Percentiles rank a stretch among this genome's conserved stretches.
Evolutionary conservation across 2,329 filamentous ascomycete genomes (phyloP).

Genomic region (Fusarium guadeloupense): DNA sequence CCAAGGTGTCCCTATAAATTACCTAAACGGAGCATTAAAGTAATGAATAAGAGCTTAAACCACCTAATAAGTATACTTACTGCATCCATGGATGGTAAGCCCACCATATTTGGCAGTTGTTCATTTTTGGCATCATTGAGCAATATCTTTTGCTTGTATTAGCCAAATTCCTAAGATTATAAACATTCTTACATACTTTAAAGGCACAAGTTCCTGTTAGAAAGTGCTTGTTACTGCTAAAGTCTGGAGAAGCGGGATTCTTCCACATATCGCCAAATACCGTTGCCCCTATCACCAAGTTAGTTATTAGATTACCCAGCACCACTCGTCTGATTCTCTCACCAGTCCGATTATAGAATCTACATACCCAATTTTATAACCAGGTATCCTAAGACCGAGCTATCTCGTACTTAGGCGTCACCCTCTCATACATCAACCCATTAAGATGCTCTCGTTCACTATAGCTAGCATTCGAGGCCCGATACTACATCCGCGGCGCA

Average conservation of each 20-base stretch:
- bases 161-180: background rate
- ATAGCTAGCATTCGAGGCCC: background rate
- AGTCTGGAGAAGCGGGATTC: background rate
- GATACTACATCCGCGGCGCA: constrained; percentile 5
- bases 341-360: constrained; percentile 1
- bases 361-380: background rate
- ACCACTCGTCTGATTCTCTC: background rate
- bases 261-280: constrained; percentile 7
- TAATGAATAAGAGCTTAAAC: fast-evolving
- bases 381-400: background rate
- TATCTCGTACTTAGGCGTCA: background rate
- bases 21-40: background rate
- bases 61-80: background rate
- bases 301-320: background rate
- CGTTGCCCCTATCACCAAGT: background rate
- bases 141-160: background rate
- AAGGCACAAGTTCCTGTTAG: background rate
- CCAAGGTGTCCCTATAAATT: background rate
- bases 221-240: background rate
- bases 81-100: background rate
- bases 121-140: background rate
- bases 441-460: background rate
- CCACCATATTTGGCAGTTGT: background rate
- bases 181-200: background rate
- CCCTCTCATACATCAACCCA: background rate